A percentile compares a stretch with the other conserved stretches of the same genome.
These are phyloP conservation scores for Phylloporus arenicola DNA, from an alignment of 768 basidiomycete species.

Conservation along the genomic window DNA sequence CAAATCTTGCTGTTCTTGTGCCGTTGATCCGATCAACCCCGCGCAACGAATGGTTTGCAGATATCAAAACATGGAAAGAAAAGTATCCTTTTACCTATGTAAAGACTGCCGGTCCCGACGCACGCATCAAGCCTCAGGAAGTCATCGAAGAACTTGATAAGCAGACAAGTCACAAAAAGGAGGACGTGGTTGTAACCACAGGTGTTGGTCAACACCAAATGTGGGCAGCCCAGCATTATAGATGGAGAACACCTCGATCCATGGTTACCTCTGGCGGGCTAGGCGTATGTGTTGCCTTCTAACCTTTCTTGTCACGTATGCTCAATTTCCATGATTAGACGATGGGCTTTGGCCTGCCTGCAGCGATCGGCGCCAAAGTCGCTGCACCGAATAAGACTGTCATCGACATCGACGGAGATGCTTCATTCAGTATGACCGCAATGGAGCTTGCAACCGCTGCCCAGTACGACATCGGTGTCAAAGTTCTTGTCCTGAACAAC, in stretches of 20 bases:
- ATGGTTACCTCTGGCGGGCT: conserved; percentile 94
- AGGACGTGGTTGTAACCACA: conserved; percentile 82
- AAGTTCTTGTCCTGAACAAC: conserved; percentile 90
- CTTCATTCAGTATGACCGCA: conserved; percentile 98
- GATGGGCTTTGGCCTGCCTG: conserved; percentile 96
- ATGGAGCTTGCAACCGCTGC: conserved; percentile 97
- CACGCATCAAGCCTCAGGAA: conserved; percentile 91
- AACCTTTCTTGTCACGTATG: not conserved
- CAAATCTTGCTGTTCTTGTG: conserved; percentile 76
- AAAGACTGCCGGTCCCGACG: conserved; percentile 50
- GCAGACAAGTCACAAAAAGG: conserved; percentile 75
- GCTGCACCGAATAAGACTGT: conserved; percentile 91
- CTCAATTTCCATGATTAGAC: conserved; percentile 46
- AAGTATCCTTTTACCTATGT: conserved; percentile 87
- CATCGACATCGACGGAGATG: conserved; percentile 95
- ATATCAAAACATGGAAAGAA: conserved; percentile 81
- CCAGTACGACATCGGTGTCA: conserved; percentile 90
- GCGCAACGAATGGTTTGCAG: conserved; percentile 75
- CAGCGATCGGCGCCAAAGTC: conserved; percentile 95
- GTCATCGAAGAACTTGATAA: conserved; percentile 88
- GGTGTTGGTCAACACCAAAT: conserved; percentile 99
- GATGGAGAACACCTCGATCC: conserved; percentile 83
- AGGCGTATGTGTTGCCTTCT: conserved; percentile 54
- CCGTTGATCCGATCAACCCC: conserved; percentile 64
- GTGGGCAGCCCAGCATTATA: conserved; percentile 95